Base-by-base conservation (phyloP, 306 rosid genomes). In the Begonia loranthoides region DNA sequence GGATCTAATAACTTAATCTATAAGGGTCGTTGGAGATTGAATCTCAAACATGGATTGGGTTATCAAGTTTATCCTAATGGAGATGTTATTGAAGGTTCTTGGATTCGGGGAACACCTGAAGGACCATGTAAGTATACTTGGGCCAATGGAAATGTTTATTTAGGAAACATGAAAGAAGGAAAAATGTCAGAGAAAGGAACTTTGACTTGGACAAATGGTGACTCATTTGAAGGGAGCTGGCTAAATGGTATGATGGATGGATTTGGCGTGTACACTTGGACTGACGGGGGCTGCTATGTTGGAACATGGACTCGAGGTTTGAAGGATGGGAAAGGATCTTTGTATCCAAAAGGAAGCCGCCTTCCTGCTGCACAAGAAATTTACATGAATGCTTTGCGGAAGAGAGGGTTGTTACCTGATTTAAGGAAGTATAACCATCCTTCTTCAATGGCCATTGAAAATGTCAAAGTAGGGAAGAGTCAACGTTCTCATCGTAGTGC, bases 161-260 rank as follows among this genome's bases (percentile, higher is more conserved):
- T 83, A 43, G 99, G 99, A 61, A 86, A 86, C 54, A 86, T 90
- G 99, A 90, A 86, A 73, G 94, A 80, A 54, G 96, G 96, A 65
- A 75, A 48, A 56, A 90, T 90, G 99, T 86, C 93, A 5, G 99
- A 95, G 14, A 90, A 83, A 69, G 99, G 99, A 76, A 90, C 95
- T 60, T 83, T 90, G 38, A 83, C 94, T 49, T 90, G 99, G 99
- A 62, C 38, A 54, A 90, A 62, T 66, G 99, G 94, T 13, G 94
- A 86, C 66, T 72, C 94, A 39, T 90, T 70, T 65, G 99, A 90
- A 76, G 99, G 99, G 61, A 90, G 76, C 79, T 90, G 96, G 96
- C 63, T 83, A 72, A 79, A 83, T 63, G 95, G 92, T 38, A 76
- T 75, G 93, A 90, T 86, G 94, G 87, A 90, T 69, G 99, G 99